Base-by-base conservation (phyloP, 331 rosid species). In the Acacia pycnantha region DNA sequence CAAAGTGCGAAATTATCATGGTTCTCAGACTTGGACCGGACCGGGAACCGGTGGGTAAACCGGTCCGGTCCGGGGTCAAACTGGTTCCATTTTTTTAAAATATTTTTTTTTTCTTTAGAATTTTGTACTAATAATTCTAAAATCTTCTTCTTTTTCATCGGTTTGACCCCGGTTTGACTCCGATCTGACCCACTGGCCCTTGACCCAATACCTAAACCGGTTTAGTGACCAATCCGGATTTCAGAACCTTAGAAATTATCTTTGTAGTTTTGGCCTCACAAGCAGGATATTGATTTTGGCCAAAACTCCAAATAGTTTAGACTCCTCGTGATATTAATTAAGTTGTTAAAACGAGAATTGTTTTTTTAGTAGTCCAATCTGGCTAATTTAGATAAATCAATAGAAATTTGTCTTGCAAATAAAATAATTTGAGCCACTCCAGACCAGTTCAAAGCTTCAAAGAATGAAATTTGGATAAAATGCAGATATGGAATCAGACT, bases 151-250 rank as follows among this genome's bases (percentile, higher is more conserved):
- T 31, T 31, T 31, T 1, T 31, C 33, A 31, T 2, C 4, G 0
- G 33, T 31, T 31, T 31, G 33, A 0, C 33, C 4, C 1, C 4
- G 33, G 4, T 31, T 31, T 31, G 33, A 31, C 4, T 29, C 33
- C 2, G 2, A 4, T 31, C 4, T 2, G 33, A 31, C 33, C 33
- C 4, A 31, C 4, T 2, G 4, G 3, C 3, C 33, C 33, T 2
- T 29, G 31, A 31, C 33, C 4, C 0, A 31, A 4, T 31, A 31
- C 4, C 33, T 2, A 0, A 0, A 31, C 0, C 0, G 4, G 33
- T 2, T 31, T 0, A 31, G 0, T 3, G 3, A 31, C 3, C 33
- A 0, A 0, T 31, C 33, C 0, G 3, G 33, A 0, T 31, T 31
- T 2, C 2, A 31, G 2, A 31, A 3, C 33, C 4, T 31, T 31